Evolutionary conservation across 176 grass and related monocot genomes (phyloP).

Genomic region (Eleusine coracana): DNA sequence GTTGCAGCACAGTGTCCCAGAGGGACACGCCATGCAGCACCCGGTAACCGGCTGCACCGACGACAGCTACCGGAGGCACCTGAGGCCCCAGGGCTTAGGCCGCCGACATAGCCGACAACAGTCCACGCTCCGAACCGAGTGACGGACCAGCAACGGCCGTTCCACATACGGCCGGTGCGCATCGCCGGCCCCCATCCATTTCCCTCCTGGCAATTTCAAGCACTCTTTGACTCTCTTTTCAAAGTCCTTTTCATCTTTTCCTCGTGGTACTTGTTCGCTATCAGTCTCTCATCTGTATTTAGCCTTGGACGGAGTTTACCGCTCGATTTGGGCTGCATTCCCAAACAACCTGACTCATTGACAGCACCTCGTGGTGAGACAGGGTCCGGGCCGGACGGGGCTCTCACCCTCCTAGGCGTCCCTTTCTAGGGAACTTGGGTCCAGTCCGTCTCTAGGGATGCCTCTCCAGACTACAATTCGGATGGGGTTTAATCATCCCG

Average conservation of each 20-base stretch:
- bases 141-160: too few relatives aligned
- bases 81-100: too few relatives aligned
- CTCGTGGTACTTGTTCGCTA: slow-evolving; percentile 73
- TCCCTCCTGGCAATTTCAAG: slow-evolving; percentile 84
- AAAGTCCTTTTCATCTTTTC: slow-evolving; percentile 90
- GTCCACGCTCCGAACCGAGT: too few relatives aligned
- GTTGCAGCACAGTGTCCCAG: background rate
- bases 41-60: too few relatives aligned
- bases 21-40: too few relatives aligned
- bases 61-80: too few relatives aligned
- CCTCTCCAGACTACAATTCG: too few relatives aligned
- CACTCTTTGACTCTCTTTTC: slow-evolving; percentile 92
- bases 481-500: too few relatives aligned
- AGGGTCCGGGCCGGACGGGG: slow-evolving; percentile 60
- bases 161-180: too few relatives aligned
- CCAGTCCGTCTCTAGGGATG: too few relatives aligned
- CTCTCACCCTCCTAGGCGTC: slow-evolving; percentile 69
- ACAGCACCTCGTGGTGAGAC: slow-evolving; percentile 61
- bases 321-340: slow-evolving; percentile 57
- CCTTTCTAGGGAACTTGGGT: slow-evolving; percentile 70
- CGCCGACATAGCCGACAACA: too few relatives aligned
- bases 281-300: slow-evolving; percentile 68
- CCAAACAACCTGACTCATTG: slow-evolving; percentile 58
- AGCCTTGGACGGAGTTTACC: slow-evolving; percentile 68
- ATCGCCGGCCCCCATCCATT: slow-evolving; percentile 78